Base-by-base conservation (phyloP, 2,329 filamentous ascomycete species). In the Ophiocordyceps robertsii region DNA sequence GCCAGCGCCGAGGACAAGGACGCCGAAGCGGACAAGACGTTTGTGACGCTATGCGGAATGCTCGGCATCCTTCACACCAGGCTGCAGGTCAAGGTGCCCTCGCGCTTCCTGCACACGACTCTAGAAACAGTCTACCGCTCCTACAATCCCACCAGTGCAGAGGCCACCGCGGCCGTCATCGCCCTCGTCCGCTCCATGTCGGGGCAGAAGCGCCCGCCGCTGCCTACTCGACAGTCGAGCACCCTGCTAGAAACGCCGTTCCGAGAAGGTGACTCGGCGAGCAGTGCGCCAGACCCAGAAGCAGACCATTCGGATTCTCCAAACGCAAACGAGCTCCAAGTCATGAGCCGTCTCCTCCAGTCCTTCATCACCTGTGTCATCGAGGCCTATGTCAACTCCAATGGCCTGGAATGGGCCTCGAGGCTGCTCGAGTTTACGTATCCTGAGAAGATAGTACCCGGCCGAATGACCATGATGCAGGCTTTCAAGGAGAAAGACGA, bases 331-430 rank as follows among this genome's bases (percentile, higher is more conserved):
- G 83, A 89, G 56, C 65, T 64, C 2, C 72, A 69, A 9, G 65
- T 88, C 46, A 75, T 82, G 53, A 67, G 68, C 31, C 76, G 73
- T 44, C 65, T 90, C 14, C 62, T 90, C 21, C 80, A 86, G 54
- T 79, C 80, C 1, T 89, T 92, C 57, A 69, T 86, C n/a, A 86
- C 82, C 0, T 83, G 84, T 55, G 64, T 89, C 16, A 62, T 89
- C 11, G 84, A 89, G 56, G 74, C 81, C 38, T 90, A 86, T 50
- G 71, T 85, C 46, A 77, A 78, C 49, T 65, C 62, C 7, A 73
- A 78, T 49, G 65, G 66, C 21, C 58, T 82, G 57, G 70, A 74
- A 38, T 82, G 77, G 78, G 70, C 77, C 2, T 64, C 73, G 13
- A 65, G 84, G 40, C 59, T 88, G 43, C 68, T 84, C 47, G 84